Evolutionary conservation across 345 rosid species (phyloP).

Genomic region (Pistacia atlantica): DNA sequence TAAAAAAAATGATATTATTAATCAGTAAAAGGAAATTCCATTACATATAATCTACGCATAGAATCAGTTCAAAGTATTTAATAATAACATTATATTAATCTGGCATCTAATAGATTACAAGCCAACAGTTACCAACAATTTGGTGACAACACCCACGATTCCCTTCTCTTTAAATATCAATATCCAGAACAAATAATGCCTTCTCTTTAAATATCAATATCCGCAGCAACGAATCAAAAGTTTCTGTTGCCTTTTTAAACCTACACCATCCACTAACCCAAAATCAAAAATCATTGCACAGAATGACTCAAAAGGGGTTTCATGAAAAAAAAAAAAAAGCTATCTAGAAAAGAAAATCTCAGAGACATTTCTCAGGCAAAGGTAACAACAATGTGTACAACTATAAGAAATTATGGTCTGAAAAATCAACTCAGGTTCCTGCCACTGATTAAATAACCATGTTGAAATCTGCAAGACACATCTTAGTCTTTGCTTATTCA

Average conservation of each 20-base stretch:
- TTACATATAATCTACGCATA: neutral
- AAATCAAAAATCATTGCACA: neutral
- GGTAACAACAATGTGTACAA: conserved; percentile 24
- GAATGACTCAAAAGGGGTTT: neutral
- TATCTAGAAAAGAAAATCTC: neutral
- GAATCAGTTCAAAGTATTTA: neutral
- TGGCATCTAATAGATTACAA: neutral
- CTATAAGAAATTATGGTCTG: conserved; percentile 13
- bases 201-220: neutral
- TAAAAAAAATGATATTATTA: neutral
- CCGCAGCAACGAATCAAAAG: neutral
- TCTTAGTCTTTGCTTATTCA: conserved; percentile 11
- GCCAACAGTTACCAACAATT: neutral
- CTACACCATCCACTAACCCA: conserved; percentile 10
- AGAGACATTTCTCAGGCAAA: neutral
- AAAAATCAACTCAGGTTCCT: conserved; percentile 2
- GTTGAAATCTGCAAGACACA: conserved; percentile 2
- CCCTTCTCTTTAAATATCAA: neutral
- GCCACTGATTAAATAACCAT: conserved; percentile 9
- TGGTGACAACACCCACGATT: neutral
- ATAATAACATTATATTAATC: neutral
- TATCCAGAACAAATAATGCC: neutral
- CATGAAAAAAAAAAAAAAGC: neutral
- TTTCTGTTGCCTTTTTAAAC: conserved; percentile 10
- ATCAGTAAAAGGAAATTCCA: neutral